phyloP scores from a whole-genome alignment of 306 rosid species.

The Arachis stenosperma region DNA sequence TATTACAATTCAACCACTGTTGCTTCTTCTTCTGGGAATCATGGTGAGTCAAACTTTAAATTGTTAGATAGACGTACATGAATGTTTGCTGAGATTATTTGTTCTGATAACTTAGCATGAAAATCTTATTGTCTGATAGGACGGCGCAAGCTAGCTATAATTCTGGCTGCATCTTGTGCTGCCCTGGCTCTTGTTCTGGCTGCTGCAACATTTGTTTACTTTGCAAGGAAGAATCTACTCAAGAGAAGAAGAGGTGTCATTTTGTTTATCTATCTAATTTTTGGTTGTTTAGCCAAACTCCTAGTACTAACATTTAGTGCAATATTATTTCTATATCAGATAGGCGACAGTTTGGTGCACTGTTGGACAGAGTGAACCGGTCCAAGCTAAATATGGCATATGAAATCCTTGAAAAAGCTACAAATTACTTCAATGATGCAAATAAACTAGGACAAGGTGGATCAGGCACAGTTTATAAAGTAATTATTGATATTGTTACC shows the following conservation, averaged over 20 bases:
- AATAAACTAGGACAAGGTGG: conserved; percentile 86
- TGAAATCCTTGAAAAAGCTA: conserved; percentile 74
- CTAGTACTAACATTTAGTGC: conserved; percentile 7
- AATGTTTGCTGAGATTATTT: no score
- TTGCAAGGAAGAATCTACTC: conserved; percentile 48
- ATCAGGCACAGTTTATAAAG: conserved; percentile 80
- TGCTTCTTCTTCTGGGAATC: conserved; percentile 20
- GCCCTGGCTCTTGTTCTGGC: conserved; percentile 55
- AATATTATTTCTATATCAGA: conserved; percentile 41
- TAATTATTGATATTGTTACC: conserved; percentile 28
- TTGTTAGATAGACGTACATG: no score
- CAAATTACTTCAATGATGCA: conserved; percentile 60
- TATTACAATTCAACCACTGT: conserved; percentile 49
- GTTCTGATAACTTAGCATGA: no score
- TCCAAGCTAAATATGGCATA: conserved; percentile 65
- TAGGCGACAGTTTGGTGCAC: conserved; percentile 61
- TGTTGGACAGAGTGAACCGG: conserved; percentile 50
- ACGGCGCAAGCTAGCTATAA: conserved; percentile 31
- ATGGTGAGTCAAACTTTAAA: conserved; percentile 40
- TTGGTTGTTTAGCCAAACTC: neutral
- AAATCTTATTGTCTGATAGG: conserved; percentile 44
- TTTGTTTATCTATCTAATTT: neutral
- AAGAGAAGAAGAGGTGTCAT: conserved; percentile 55
- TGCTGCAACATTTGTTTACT: conserved; percentile 48
- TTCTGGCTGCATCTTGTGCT: conserved; percentile 47